These are phyloP conservation scores for Stagonosporopsis chrysanthemi DNA, from an alignment of 2,329 filamentous ascomycete species.

Conservation along the genomic window DNA sequence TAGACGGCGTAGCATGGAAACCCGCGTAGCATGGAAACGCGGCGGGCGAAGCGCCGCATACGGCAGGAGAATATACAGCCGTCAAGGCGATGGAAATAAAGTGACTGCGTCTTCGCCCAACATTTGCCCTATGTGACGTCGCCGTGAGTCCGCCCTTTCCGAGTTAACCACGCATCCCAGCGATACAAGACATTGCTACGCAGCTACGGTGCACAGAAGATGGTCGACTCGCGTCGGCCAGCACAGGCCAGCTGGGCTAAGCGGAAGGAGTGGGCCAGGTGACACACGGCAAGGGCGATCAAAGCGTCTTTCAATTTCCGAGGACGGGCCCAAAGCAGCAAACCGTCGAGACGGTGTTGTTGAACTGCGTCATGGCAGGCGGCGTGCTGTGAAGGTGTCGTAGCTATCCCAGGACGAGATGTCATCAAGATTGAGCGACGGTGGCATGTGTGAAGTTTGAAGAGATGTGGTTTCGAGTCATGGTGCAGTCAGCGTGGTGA, in stretches of 20 bases:
- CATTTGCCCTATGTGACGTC: conserved; percentile 29
- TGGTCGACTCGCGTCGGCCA: neutral
- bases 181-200: conserved; percentile 21
- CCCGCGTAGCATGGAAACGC: neutral
- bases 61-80: conserved; percentile 8
- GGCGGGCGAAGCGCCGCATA: conserved; percentile 8
- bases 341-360: neutral
- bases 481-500: conserved; percentile 13
- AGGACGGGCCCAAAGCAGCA: conserved; percentile 21
- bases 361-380: conserved; percentile 6
- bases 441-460: neutral
- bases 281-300: conserved; percentile 32
- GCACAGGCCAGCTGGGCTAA: conserved; percentile 8
- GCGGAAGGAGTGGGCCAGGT: conserved; percentile 22
- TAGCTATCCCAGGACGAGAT: too few relatives aligned
- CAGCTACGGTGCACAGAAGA: conserved; percentile 10
- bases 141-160: conserved; percentile 16
- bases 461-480: conserved; percentile 14
- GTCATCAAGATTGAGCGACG: neutral
- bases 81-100: conserved; percentile 18
- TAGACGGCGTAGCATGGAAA: conserved; percentile 22
- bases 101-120: conserved; percentile 18
- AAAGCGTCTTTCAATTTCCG: conserved; percentile 42
- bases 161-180: conserved; percentile 18
- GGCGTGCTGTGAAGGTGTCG: neutral